Percentiles rank a stretch among this genome's conserved stretches.
Evolutionary conservation across 2,329 filamentous ascomycete species (phyloP).

Genomic region (Gaeumannomyces tritici): DNA sequence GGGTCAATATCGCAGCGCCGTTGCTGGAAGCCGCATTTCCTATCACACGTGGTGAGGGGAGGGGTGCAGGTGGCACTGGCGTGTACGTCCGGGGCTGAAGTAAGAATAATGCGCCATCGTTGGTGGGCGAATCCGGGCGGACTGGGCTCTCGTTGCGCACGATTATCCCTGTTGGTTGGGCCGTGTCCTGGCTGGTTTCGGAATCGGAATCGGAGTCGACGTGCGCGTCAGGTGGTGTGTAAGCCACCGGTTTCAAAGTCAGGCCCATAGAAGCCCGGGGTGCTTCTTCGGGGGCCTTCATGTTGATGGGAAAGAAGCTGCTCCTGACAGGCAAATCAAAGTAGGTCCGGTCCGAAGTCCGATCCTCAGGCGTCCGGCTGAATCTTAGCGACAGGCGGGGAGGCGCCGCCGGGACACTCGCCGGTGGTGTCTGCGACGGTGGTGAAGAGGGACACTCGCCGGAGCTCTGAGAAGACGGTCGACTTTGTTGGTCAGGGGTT

Average conservation of each 20-base stretch:
- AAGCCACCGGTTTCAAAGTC: not conserved
- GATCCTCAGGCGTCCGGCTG: conserved; percentile 10
- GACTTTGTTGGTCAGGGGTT: conserved; percentile 4
- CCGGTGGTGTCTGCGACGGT: conserved; percentile 7
- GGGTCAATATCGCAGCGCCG: not conserved
- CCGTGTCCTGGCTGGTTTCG: not conserved
- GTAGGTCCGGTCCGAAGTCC: conserved; percentile 9
- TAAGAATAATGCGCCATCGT: conserved; percentile 30
- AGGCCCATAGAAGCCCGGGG: not conserved
- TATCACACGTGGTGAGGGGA: conserved; percentile 34
- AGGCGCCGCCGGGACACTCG: conserved; percentile 11
- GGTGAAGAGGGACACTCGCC: conserved; percentile 7
- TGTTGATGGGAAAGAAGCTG: conserved; percentile 8
- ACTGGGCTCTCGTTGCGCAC: not conserved
- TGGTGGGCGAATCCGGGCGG: conserved; percentile 4
- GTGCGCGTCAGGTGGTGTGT: not conserved
- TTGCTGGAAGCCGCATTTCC: conserved; percentile 8
- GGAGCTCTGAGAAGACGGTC: conserved; percentile 1
- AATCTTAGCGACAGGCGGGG: conserved; percentile 17
- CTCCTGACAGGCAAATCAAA: conserved; percentile 11
- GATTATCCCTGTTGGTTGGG: not conserved
- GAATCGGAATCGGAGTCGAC: not conserved
- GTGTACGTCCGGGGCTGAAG: conserved; percentile 50
- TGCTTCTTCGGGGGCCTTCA: not conserved
- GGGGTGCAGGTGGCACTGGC: conserved; percentile 36